A percentile compares a stretch with the other conserved stretches of the same genome.
These are phyloP conservation scores for Atalantia buxifolia DNA, from an alignment of 345 rosid genomes.

Conservation along the genomic window DNA sequence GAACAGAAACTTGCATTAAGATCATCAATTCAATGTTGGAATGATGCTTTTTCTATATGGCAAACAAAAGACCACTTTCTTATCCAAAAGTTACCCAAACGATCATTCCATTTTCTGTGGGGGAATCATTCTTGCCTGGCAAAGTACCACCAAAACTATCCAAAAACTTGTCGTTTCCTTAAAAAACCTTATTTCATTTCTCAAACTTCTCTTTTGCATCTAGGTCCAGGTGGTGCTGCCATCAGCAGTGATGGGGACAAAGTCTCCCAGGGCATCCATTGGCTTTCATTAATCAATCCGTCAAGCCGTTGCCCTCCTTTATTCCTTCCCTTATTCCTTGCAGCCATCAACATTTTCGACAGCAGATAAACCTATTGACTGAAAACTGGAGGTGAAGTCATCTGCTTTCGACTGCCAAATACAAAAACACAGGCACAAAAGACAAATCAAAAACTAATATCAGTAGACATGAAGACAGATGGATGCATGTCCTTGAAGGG, in stretches of 20 bases:
- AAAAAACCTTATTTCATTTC: too few relatives aligned
- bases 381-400: constrained; percentile 11
- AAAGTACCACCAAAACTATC: background rate
- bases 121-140: background rate
- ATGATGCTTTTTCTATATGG: background rate
- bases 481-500: background rate
- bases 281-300: background rate
- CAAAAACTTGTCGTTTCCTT: background rate
- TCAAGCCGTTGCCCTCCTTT: background rate
- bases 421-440: background rate
- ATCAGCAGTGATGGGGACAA: background rate
- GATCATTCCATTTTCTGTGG: background rate
- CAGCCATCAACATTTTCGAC: background rate
- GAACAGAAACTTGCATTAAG: background rate
- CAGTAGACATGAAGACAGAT: background rate
- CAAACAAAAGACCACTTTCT: background rate
- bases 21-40: background rate
- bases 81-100: background rate
- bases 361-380: constrained; percentile 7
- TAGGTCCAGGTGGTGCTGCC: background rate
- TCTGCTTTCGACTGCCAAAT: constrained; percentile 12
- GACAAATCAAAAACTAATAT: background rate
- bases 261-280: background rate
- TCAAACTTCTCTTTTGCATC: background rate
- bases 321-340: constrained; percentile 8